phyloP scores from a whole-genome alignment of 2,329 filamentous ascomycete genomes.

The Xylariaceae sp. region DNA sequence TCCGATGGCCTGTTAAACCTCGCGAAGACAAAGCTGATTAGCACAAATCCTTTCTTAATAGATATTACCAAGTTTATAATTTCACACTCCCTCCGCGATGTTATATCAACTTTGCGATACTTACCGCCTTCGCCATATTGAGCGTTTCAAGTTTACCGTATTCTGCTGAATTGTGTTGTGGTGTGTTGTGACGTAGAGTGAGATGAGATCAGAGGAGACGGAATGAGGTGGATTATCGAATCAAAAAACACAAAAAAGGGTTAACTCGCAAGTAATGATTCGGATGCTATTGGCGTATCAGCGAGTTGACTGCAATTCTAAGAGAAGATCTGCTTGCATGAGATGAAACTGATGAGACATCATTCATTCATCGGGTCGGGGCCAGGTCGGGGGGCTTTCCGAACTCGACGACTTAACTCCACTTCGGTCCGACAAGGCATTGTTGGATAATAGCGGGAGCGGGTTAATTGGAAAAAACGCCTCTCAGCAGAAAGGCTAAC shows the following conservation, averaged over 20 bases:
- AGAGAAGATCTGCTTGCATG: too few species aligned
- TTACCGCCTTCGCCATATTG: constrained; percentile 40
- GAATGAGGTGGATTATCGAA: too few species aligned
- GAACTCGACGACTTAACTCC: constrained; percentile 12
- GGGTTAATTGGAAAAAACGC: background rate
- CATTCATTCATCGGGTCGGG: background rate
- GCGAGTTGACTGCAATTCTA: too few species aligned
- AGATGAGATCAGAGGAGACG: background rate
- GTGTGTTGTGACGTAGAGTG: background rate
- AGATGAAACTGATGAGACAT: too few species aligned
- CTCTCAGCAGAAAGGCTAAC: background rate
- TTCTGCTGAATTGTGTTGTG: too few species aligned
- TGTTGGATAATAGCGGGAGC: too few species aligned
- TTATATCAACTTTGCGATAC: background rate
- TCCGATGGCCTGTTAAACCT: constrained; percentile 73
- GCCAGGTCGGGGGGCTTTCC: background rate
- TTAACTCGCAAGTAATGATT: too few species aligned
- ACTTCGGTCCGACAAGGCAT: constrained; percentile 19
- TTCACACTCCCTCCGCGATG: too few species aligned
- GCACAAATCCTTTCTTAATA: background rate
- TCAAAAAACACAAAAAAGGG: too few species aligned
- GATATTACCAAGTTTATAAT: too few species aligned
- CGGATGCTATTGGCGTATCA: too few species aligned
- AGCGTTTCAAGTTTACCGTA: too few species aligned
- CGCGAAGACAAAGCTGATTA: background rate